Percentiles rank a stretch among this genome's conserved stretches.
phyloP scores from a whole-genome alignment of 148 eudicot species.

The Fallopia convolvulus region DNA sequence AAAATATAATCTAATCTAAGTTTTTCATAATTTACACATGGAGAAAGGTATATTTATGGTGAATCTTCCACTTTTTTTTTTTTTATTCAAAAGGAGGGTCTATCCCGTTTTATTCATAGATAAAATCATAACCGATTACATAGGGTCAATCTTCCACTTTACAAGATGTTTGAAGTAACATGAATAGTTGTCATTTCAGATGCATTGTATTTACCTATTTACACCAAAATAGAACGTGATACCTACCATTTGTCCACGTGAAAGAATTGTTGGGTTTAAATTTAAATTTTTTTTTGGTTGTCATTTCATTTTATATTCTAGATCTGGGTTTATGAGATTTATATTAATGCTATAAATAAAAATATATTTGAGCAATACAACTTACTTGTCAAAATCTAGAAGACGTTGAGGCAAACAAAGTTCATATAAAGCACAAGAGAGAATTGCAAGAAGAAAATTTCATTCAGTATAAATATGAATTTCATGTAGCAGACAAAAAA shows the following conservation, averaged over 20 bases:
- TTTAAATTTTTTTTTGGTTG: neutral
- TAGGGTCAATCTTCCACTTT: neutral
- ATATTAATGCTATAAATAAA: neutral
- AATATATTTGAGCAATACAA: neutral
- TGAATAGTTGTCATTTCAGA: neutral
- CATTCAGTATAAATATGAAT: neutral
- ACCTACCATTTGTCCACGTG: neutral
- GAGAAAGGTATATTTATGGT: neutral
- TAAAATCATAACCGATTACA: no score
- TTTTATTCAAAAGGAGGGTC: no score
- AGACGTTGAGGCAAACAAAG: neutral
- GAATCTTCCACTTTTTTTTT: no score
- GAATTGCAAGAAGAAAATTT: neutral
- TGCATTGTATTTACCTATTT: neutral
- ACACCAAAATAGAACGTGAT: neutral
- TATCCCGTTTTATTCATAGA: no score
- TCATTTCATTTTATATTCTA: neutral
- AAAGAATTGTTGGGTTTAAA: neutral
- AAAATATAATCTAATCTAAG: neutral
- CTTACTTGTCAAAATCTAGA: neutral
- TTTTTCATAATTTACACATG: neutral
- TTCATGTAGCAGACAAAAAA: neutral
- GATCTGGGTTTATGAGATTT: neutral
- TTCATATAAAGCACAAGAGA: neutral
- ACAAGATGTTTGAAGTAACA: neutral